phyloP scores from a whole-genome alignment of 1,139 yeast species.

The Candida sanyaensis region DNA sequence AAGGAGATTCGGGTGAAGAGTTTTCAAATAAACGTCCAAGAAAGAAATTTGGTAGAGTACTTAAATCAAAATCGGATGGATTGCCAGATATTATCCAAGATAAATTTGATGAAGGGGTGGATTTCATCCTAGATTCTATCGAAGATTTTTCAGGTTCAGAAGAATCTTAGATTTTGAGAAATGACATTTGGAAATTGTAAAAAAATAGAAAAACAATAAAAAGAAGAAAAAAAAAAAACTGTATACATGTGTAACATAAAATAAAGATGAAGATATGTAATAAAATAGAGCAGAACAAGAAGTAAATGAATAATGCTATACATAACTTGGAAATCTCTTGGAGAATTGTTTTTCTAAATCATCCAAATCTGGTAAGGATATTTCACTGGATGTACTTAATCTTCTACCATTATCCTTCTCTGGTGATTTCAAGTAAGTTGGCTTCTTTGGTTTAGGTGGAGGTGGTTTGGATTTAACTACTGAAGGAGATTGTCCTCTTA shows the following conservation, averaged over 20 bases:
- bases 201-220: neutral
- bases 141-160: slow-evolving; percentile 46
- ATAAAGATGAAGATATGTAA: neutral
- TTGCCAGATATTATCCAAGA: slow-evolving; percentile 78
- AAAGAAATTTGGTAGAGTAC: slow-evolving; percentile 86
- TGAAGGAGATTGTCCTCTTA: neutral
- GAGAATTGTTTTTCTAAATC: slow-evolving; percentile 57
- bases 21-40: slow-evolving; percentile 72
- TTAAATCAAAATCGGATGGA: slow-evolving; percentile 72
- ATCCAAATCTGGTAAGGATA: slow-evolving; percentile 55
- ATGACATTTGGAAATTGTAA: slow-evolving; percentile 11
- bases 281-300: neutral
- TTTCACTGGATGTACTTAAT: slow-evolving; percentile 41
- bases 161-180: slow-evolving; percentile 6
- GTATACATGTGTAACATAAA: neutral
- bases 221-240: neutral
- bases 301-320: slow-evolving; percentile 18
- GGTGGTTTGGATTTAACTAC: slow-evolving; percentile 37
- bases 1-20: slow-evolving; percentile 23
- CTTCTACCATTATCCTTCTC: slow-evolving; percentile 24
- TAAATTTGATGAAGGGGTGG: slow-evolving; percentile 82
- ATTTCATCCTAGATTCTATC: slow-evolving; percentile 75
- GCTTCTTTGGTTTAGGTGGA: slow-evolving; percentile 66
- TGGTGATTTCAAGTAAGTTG: slow-evolving; percentile 50
- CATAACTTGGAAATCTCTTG: slow-evolving; percentile 56